A percentile compares a stretch with the other conserved stretches of the same genome.
Evolutionary conservation across 495 filamentous ascomycete genomes (phyloP).

Genomic region (Penicillium goetzii): DNA sequence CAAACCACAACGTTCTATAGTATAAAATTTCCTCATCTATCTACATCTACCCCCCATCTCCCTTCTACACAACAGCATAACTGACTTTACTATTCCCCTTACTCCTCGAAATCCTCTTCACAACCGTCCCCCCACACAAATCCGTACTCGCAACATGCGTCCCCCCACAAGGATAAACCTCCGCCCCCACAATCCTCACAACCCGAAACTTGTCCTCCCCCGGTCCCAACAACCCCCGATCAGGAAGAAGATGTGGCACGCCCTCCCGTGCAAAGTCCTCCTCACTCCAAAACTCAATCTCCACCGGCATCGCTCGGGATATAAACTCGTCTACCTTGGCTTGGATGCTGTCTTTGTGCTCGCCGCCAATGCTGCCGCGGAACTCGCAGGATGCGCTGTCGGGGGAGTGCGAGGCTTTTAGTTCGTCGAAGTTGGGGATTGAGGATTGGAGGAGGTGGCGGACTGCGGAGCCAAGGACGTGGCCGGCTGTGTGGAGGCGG

Average conservation of each 20-base stretch:
- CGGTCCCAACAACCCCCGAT: constrained; percentile 45
- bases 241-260: constrained; percentile 55
- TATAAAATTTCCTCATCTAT: neutral
- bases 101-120: constrained; percentile 62
- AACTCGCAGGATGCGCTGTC: constrained; percentile 63
- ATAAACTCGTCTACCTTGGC: constrained; percentile 54
- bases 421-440: constrained; percentile 56
- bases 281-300: constrained; percentile 63
- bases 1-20: neutral
- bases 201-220: constrained; percentile 52
- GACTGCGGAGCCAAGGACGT: constrained; percentile 63
- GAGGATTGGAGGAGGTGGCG: constrained; percentile 54
- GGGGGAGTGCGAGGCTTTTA: constrained; percentile 67
- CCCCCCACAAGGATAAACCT: constrained; percentile 66
- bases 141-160: constrained; percentile 63
- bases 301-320: constrained; percentile 52
- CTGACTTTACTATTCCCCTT: constrained; percentile 60
- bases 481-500: constrained; percentile 66
- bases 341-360: constrained; percentile 62
- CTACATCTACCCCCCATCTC: neutral
- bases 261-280: constrained; percentile 47
- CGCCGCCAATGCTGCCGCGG: constrained; percentile 60
- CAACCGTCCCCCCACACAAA: constrained; percentile 54
- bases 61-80: constrained; percentile 48
- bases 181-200: constrained; percentile 61